These are phyloP conservation scores for Yarrowia porcina DNA, from an alignment of 805 yeast species.

Conservation along the genomic window DNA sequence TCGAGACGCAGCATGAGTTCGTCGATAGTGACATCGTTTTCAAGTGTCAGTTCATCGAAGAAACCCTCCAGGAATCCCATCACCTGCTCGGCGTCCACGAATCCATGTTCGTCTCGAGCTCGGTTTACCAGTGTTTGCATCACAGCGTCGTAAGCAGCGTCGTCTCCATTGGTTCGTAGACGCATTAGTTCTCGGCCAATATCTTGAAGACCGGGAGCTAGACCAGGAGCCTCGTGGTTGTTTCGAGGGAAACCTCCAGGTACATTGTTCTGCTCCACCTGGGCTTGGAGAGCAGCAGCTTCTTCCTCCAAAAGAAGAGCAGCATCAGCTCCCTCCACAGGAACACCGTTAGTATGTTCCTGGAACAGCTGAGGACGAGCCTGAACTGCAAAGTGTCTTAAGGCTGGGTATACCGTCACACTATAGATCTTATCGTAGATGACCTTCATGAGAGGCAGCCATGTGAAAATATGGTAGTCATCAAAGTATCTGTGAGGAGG, in stretches of 20 bases:
- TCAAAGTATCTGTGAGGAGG: constrained; percentile 14
- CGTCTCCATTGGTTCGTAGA: constrained; percentile 19
- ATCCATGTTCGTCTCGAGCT: constrained; percentile 7
- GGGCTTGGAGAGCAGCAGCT: constrained; percentile 5
- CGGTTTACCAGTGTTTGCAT: neutral
- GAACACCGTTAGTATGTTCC: neutral
- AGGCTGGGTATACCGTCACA: constrained; percentile 4
- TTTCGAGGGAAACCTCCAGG: constrained; percentile 7
- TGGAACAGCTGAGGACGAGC: constrained; percentile 21
- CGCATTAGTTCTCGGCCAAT: constrained; percentile 18
- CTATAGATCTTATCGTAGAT: constrained; percentile 5
- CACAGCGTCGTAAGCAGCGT: constrained; percentile 20
- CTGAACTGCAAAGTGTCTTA: constrained; percentile 9
- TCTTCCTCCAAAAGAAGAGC: neutral
- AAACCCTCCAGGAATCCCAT: constrained; percentile 12
- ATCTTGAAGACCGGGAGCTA: neutral
- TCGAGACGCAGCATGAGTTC: constrained; percentile 8
- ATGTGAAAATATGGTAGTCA: constrained; percentile 13
- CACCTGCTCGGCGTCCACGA: constrained; percentile 12
- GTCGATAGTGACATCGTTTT: constrained; percentile 1
- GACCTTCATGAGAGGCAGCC: constrained; percentile 16
- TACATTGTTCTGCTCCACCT: neutral
- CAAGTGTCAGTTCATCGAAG: constrained; percentile 5
- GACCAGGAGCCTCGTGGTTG: neutral
- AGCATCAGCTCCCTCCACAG: neutral